These are phyloP conservation scores for Begonia masoniana DNA, from an alignment of 306 rosid species.

Conservation along the genomic window DNA sequence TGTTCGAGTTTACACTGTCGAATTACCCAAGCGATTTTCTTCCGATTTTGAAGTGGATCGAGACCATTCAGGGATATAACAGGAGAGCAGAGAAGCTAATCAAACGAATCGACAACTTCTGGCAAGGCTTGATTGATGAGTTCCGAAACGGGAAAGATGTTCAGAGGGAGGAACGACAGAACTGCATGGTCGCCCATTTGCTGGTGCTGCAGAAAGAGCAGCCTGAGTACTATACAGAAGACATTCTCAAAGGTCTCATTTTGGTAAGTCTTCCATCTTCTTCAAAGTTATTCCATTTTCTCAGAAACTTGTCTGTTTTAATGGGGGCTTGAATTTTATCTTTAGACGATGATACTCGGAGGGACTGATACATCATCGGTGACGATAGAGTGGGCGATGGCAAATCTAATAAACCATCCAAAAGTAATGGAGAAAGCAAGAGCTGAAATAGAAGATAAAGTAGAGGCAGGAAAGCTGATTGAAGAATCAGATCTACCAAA, in stretches of 20 bases:
- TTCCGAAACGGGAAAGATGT: constrained; percentile 6
- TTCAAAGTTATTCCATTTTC: not conserved
- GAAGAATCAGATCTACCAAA: constrained; percentile 31
- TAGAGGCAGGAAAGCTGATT: constrained; percentile 16
- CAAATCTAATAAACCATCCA: constrained; percentile 44
- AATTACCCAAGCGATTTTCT: constrained; percentile 8
- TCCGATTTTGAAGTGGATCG: constrained; percentile 8
- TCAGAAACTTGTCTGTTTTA: not conserved
- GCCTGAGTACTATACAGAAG: constrained; percentile 52
- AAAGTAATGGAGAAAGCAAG: constrained; percentile 23
- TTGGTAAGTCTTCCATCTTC: constrained; percentile 25
- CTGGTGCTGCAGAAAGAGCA: constrained; percentile 32
- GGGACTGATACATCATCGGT: constrained; percentile 44
- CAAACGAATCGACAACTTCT: constrained; percentile 2
- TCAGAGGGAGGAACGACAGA: not conserved
- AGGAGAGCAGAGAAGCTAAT: constrained; percentile 3
- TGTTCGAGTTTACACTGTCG: not conserved
- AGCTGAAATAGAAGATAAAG: constrained; percentile 18
- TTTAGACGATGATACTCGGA: constrained; percentile 21
- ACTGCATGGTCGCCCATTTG: constrained; percentile 37
- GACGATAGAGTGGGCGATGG: constrained; percentile 54
- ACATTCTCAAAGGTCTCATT: constrained; percentile 50
- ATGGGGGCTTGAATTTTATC: not conserved
- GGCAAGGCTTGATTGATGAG: constrained; percentile 46
- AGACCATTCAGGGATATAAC: constrained; percentile 1